Conservation (phyloP, 1,139 yeast species). For the Magnusiomyces sp. region DNA sequence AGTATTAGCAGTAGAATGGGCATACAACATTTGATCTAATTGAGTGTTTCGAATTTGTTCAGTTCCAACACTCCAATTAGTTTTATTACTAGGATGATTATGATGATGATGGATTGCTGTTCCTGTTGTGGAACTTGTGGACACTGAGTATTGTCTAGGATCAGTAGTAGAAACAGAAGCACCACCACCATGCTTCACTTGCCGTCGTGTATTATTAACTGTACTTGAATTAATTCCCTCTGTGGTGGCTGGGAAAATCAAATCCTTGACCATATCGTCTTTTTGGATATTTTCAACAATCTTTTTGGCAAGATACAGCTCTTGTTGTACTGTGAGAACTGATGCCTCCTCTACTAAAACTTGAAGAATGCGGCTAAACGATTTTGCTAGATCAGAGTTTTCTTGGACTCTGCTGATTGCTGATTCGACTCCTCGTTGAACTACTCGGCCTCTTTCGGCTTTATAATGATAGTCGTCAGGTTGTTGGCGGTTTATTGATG, state of each 20-base stretch:
- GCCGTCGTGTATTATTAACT: too few species aligned
- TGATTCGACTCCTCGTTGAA: conserved; percentile 1
- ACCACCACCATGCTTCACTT: too few species aligned
- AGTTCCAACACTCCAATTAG: too few species aligned
- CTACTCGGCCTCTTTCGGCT: background rate
- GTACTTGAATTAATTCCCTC: too few species aligned
- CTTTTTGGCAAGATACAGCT: conserved; percentile 1
- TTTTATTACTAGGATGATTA: too few species aligned
- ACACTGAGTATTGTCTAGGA: too few species aligned
- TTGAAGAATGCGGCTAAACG: background rate
- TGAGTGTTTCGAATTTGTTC: too few species aligned
- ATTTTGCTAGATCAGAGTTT: background rate
- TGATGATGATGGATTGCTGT: background rate
- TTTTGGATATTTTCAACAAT: conserved; percentile 2
- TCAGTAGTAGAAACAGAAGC: too few species aligned
- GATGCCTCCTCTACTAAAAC: background rate
- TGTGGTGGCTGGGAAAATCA: background rate
- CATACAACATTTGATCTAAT: too few species aligned
- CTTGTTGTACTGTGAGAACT: background rate
- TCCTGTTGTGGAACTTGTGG: background rate
- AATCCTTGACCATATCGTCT: background rate
- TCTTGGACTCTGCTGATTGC: background rate
- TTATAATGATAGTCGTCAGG: background rate
- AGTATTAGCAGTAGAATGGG: too few species aligned
- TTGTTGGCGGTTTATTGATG: background rate